Conservation (phyloP, 768 basidiomycete species). For the Baorangia bicolor region DNA sequence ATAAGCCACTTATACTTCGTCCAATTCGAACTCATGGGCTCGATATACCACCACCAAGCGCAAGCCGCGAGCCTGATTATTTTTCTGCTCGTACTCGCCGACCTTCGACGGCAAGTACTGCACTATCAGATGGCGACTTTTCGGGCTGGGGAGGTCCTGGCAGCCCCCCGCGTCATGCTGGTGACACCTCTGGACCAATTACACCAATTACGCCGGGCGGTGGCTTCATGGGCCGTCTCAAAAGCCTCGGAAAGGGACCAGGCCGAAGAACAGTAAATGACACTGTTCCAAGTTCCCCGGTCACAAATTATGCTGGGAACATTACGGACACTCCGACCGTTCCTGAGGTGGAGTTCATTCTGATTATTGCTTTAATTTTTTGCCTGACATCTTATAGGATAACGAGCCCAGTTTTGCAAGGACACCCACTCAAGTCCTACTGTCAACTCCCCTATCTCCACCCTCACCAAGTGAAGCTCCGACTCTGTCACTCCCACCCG, state of each 20-base stretch:
- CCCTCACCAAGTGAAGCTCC: constrained; percentile 76
- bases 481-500: constrained; percentile 51
- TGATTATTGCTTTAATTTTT: not conserved
- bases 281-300: constrained; percentile 25
- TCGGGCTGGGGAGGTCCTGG: constrained; percentile 40
- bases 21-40: constrained; percentile 45
- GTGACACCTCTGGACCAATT: constrained; percentile 35
- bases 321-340: constrained; percentile 12
- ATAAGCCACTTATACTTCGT: constrained; percentile 33
- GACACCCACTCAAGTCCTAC: constrained; percentile 53
- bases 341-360: constrained; percentile 26
- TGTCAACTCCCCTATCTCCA: constrained; percentile 58
- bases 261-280: constrained; percentile 32
- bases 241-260: constrained; percentile 65
- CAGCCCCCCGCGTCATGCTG: constrained; percentile 34
- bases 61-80: constrained; percentile 48
- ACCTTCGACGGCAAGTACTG: constrained; percentile 41
- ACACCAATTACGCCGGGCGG: constrained; percentile 50
- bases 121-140: constrained; percentile 51
- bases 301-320: constrained; percentile 12
- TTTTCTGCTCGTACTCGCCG: constrained; percentile 48
- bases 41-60: constrained; percentile 34
- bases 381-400: constrained; percentile 19
- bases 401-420: constrained; percentile 34
- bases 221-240: constrained; percentile 78